A percentile compares a stretch with the other conserved stretches of the same genome.
Evolutionary conservation across 2,329 filamentous ascomycete genomes (phyloP).

Genomic region (Aspergillus spinulosporus): DNA sequence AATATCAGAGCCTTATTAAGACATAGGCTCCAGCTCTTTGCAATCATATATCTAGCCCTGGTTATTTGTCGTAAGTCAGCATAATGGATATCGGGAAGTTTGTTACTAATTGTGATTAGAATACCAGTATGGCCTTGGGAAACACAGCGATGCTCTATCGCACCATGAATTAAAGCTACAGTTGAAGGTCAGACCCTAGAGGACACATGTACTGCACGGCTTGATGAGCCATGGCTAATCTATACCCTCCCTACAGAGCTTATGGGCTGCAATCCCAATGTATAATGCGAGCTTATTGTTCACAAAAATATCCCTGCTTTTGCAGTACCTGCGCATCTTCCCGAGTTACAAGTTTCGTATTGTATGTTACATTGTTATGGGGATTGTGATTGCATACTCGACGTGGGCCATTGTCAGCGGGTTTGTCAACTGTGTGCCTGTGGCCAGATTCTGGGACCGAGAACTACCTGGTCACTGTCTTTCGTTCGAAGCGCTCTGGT

Average conservation of each 20-base stretch:
- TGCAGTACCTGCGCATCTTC: slow-evolving; percentile 51
- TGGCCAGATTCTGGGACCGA: slow-evolving; percentile 45
- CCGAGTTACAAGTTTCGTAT: slow-evolving; percentile 32
- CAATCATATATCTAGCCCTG: slow-evolving; percentile 31
- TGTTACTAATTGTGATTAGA: slow-evolving; percentile 24
- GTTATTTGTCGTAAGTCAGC: slow-evolving; percentile 30
- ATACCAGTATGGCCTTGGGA: slow-evolving; percentile 30
- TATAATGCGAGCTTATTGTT: slow-evolving; percentile 37
- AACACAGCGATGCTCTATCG: slow-evolving; percentile 24
- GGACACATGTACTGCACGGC: background rate
- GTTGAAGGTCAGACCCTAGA: slow-evolving; percentile 26
- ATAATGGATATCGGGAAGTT: background rate
- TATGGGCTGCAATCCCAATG: slow-evolving; percentile 36
- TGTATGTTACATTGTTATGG: slow-evolving; percentile 38
- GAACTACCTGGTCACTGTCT: slow-evolving; percentile 39
- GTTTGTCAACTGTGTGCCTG: slow-evolving; percentile 45
- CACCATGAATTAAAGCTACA: slow-evolving; percentile 23
- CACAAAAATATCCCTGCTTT: slow-evolving; percentile 48
- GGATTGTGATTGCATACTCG: slow-evolving; percentile 31
- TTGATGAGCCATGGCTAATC: background rate
- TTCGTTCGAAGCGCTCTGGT: slow-evolving; percentile 43
- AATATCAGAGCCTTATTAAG: background rate
- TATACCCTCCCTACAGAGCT: slow-evolving; percentile 19
- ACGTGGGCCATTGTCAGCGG: slow-evolving; percentile 40
- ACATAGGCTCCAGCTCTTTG: slow-evolving; percentile 1